Evolutionary conservation across 2,329 filamentous ascomycete species (phyloP).

Genomic region (Epichloe coenophiala): DNA sequence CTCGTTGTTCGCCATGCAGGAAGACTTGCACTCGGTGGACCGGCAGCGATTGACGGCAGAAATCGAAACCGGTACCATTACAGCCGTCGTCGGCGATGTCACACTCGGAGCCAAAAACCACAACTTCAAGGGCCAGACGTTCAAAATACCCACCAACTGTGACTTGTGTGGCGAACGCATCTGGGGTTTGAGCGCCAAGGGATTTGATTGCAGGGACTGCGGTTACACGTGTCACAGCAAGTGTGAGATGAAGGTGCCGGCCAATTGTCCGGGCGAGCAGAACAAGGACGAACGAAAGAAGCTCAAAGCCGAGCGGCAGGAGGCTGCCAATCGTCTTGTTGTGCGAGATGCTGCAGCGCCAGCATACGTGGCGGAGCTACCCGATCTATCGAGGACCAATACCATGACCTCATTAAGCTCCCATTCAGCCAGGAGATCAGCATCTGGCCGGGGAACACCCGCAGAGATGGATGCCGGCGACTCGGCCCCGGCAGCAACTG

Average conservation of each 20-base stretch:
- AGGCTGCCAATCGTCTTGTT: slow-evolving; percentile 51
- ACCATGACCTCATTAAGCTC: slow-evolving; percentile 87
- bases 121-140: slow-evolving; percentile 97
- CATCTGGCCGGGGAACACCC: slow-evolving; percentile 33
- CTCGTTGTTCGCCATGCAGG: slow-evolving; percentile 72
- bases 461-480: slow-evolving; percentile 30
- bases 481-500: slow-evolving; percentile 11
- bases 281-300: slow-evolving; percentile 93
- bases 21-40: slow-evolving; percentile 73
- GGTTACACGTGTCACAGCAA: slow-evolving; percentile 98
- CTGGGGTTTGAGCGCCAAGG: slow-evolving; percentile 93
- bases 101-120: slow-evolving; percentile 88
- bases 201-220: slow-evolving; percentile 89
- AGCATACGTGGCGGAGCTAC: slow-evolving; percentile 44
- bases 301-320: slow-evolving; percentile 74
- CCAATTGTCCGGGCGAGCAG: slow-evolving; percentile 88
- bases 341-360: slow-evolving; percentile 28
- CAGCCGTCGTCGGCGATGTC: slow-evolving; percentile 79
- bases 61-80: slow-evolving; percentile 86
- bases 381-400: slow-evolving; percentile 61
- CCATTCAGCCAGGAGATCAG: slow-evolving; percentile 56
- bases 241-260: slow-evolving; percentile 96
- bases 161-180: slow-evolving; percentile 93
- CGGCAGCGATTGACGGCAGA: slow-evolving; percentile 76
- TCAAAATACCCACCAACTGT: slow-evolving; percentile 98